Conservation (phyloP, 1,284 basidiomycete species). For the Hemileia vastatrix region DNA sequence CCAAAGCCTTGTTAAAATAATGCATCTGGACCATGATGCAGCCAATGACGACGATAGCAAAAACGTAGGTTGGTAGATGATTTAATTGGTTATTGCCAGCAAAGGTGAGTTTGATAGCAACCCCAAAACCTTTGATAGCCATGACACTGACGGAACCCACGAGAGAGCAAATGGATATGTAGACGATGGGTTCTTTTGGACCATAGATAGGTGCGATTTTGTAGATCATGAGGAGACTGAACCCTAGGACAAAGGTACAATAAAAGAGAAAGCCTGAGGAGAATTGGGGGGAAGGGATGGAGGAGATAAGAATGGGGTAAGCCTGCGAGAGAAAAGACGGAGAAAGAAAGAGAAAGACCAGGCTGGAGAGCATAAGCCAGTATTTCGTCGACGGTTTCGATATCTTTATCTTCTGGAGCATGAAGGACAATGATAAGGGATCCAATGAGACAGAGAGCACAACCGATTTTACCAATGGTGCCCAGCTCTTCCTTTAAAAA, state of each 20-base stretch:
- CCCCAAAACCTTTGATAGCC: constrained; percentile 92
- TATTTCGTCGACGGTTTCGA: constrained; percentile 90
- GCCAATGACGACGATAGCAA: constrained; percentile 67
- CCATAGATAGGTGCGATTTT: constrained; percentile 77
- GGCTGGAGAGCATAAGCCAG: constrained; percentile 78
- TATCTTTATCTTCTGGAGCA: constrained; percentile 88
- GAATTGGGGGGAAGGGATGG: not conserved
- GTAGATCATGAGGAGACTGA: constrained; percentile 79
- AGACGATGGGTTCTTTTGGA: constrained; percentile 76
- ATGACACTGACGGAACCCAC: constrained; percentile 82
- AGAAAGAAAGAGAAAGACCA: constrained; percentile 50
- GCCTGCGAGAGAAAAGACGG: constrained; percentile 5
- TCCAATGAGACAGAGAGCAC: constrained; percentile 79
- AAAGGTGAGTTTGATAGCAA: constrained; percentile 89
- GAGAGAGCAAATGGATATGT: constrained; percentile 84
- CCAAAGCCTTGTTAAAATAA: constrained; percentile 97
- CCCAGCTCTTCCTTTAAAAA: constrained; percentile 88
- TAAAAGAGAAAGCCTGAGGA: constrained; percentile 74
- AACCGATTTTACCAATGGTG: constrained; percentile 82
- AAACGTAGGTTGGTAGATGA: constrained; percentile 88
- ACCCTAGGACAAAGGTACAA: constrained; percentile 70
- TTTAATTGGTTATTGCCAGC: constrained; percentile 92
- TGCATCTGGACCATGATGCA: constrained; percentile 94
- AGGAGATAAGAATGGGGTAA: not conserved
- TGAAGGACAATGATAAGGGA: constrained; percentile 93